Evolutionary conservation across 352 stramenopile species (phyloP).

Genomic region (Halophytophthora polymorphica): DNA sequence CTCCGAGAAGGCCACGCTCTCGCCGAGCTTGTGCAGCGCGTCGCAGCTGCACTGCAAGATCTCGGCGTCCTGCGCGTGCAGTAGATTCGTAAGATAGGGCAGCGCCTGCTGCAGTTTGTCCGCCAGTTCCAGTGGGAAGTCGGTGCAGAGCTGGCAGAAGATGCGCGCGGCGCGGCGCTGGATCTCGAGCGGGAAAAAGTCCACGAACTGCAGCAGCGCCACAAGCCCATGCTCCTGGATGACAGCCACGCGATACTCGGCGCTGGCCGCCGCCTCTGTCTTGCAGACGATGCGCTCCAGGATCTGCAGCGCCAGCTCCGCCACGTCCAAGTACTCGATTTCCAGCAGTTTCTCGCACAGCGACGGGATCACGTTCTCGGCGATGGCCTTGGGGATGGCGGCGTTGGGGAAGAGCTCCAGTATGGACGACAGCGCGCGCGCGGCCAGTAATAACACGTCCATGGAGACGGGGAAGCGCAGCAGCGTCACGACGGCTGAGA

Average conservation of each 20-base stretch:
- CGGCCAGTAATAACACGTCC: constrained; percentile 60
- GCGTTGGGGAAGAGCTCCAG: constrained; percentile 51
- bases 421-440: constrained; percentile 49
- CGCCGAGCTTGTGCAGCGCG: constrained; percentile 41
- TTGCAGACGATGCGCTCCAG: constrained; percentile 57
- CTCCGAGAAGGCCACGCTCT: constrained; percentile 39
- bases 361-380: constrained; percentile 41
- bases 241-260: constrained; percentile 39
- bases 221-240: constrained; percentile 64
- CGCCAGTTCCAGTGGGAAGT: constrained; percentile 28
- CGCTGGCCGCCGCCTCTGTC: constrained; percentile 11
- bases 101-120: constrained; percentile 35
- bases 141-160: constrained; percentile 47
- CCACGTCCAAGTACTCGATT: constrained; percentile 85
- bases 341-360: constrained; percentile 72
- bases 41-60: constrained; percentile 56
- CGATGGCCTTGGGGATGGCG: constrained; percentile 41
- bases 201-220: constrained; percentile 70
- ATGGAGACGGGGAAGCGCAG: constrained; percentile 44
- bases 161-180: constrained; percentile 59
- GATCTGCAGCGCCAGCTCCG: constrained; percentile 65
- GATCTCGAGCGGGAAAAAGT: constrained; percentile 79
- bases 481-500: constrained; percentile 39
- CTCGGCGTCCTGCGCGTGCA: constrained; percentile 51
- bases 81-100: constrained; percentile 40